Conservation (phyloP, 2,329 filamentous ascomycete species). For the Annulohypoxylon truncatum region DNA sequence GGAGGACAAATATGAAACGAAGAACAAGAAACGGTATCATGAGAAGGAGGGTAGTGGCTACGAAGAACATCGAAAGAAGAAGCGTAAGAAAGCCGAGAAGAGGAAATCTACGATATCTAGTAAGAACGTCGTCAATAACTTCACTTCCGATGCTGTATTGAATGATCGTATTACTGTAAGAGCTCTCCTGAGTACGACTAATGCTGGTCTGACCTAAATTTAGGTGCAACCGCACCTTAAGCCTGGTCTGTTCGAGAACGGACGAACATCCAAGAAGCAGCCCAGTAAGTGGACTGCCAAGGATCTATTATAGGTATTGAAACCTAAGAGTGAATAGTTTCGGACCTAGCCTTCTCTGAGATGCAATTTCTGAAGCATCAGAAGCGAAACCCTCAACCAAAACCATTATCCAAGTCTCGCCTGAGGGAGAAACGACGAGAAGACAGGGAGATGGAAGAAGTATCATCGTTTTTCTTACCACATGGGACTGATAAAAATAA, state of each 20-base stretch:
- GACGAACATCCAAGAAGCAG: slow-evolving; percentile 50
- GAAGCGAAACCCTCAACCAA: slow-evolving; percentile 38
- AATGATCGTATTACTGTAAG: slow-evolving; percentile 65
- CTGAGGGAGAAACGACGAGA: slow-evolving; percentile 45
- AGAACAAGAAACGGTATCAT: slow-evolving; percentile 40
- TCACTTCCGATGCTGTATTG: slow-evolving; percentile 65
- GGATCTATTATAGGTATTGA: not conserved
- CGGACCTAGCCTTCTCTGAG: slow-evolving; percentile 65
- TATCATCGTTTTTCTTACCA: slow-evolving; percentile 53
- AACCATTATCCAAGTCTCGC: slow-evolving; percentile 41
- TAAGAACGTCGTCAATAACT: slow-evolving; percentile 65
- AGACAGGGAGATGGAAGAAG: slow-evolving; percentile 51
- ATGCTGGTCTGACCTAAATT: slow-evolving; percentile 26
- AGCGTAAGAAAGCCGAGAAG: slow-evolving; percentile 35
- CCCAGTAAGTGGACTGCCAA: slow-evolving; percentile 51
- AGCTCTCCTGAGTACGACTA: not conserved
- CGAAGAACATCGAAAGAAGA: slow-evolving; percentile 31
- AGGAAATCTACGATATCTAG: slow-evolving; percentile 52
- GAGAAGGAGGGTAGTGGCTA: slow-evolving; percentile 42
- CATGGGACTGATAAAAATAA: slow-evolving; percentile 16
- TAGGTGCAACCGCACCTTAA: slow-evolving; percentile 49
- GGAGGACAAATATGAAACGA: slow-evolving; percentile 64
- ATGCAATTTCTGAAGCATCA: slow-evolving; percentile 58
- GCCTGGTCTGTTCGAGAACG: slow-evolving; percentile 60
- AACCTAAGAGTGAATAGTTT: slow-evolving; percentile 53